Evolutionary conservation across 495 filamentous ascomycete species (phyloP).

Genomic region (Cairneyella variabilis): DNA sequence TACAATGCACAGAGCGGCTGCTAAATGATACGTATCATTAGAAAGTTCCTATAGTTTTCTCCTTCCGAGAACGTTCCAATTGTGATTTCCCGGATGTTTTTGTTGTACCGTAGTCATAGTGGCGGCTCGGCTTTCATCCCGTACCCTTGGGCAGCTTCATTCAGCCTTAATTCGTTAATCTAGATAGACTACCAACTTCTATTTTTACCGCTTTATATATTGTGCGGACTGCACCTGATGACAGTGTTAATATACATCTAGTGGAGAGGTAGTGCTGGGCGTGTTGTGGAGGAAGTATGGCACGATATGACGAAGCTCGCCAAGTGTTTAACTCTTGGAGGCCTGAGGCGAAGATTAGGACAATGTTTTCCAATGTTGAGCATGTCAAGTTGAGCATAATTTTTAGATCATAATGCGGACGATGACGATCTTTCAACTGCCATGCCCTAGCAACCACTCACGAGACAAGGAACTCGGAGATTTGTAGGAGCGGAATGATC

Average conservation of each 20-base stretch:
- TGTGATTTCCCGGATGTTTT: background rate
- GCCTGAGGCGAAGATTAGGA: background rate
- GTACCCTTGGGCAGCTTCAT: background rate
- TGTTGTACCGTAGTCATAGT: background rate
- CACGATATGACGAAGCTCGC: background rate
- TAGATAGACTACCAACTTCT: background rate
- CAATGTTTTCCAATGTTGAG: background rate
- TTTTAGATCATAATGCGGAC: background rate
- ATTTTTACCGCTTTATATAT: constrained; percentile 7
- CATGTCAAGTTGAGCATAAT: background rate
- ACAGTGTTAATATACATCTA: background rate
- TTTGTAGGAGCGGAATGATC: background rate
- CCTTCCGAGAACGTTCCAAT: background rate
- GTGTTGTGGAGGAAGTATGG: background rate
- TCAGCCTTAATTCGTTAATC: constrained; percentile 4
- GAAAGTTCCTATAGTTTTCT: no score
- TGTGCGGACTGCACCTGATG: background rate
- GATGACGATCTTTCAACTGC: background rate
- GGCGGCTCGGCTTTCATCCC: background rate
- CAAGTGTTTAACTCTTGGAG: background rate
- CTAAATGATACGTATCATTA: no score
- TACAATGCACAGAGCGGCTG: no score
- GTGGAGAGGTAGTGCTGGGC: background rate
- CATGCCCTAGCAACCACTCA: background rate
- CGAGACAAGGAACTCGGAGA: background rate